Evolutionary conservation across 2,329 filamentous ascomycete species (phyloP).

Genomic region (Fusarium tupiense): DNA sequence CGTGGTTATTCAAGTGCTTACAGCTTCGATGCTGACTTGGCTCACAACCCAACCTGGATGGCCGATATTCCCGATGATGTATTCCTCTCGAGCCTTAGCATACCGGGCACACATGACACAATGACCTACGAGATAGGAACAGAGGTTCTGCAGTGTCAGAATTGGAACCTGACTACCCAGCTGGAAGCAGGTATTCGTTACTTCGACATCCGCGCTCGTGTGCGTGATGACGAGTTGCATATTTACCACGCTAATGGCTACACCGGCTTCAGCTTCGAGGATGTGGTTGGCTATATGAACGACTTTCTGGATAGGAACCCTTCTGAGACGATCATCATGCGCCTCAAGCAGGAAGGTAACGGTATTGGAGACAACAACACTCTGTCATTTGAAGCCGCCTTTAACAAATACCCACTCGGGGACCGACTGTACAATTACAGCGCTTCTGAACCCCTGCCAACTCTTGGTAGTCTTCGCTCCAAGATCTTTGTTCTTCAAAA

Average conservation of each 20-base stretch:
- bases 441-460: slow-evolving; percentile 50
- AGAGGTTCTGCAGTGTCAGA: slow-evolving; percentile 58
- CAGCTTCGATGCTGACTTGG: slow-evolving; percentile 55
- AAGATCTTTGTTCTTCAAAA: slow-evolving; percentile 60
- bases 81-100: slow-evolving; percentile 56
- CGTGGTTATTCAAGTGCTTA: slow-evolving; percentile 45
- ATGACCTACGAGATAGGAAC: slow-evolving; percentile 56
- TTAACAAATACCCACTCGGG: slow-evolving; percentile 53
- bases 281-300: slow-evolving; percentile 56
- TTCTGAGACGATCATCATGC: slow-evolving; percentile 59
- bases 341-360: slow-evolving; percentile 59
- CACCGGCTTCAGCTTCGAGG: slow-evolving; percentile 56
- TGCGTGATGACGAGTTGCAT: slow-evolving; percentile 54
- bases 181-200: slow-evolving; percentile 59
- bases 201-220: slow-evolving; percentile 59
- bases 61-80: slow-evolving; percentile 52
- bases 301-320: slow-evolving; percentile 58
- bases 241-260: slow-evolving; percentile 59
- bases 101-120: slow-evolving; percentile 64
- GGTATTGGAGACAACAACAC: slow-evolving; percentile 50
- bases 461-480: slow-evolving; percentile 56
- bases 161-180: slow-evolving; percentile 56
- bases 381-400: slow-evolving; percentile 56
- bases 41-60: slow-evolving; percentile 56
- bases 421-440: slow-evolving; percentile 52